Evolutionary conservation across 2,329 filamentous ascomycete genomes (phyloP), one percentile per base, ranked within the genome.

Genomic region (Chrysoporthe cubensis): DNA sequence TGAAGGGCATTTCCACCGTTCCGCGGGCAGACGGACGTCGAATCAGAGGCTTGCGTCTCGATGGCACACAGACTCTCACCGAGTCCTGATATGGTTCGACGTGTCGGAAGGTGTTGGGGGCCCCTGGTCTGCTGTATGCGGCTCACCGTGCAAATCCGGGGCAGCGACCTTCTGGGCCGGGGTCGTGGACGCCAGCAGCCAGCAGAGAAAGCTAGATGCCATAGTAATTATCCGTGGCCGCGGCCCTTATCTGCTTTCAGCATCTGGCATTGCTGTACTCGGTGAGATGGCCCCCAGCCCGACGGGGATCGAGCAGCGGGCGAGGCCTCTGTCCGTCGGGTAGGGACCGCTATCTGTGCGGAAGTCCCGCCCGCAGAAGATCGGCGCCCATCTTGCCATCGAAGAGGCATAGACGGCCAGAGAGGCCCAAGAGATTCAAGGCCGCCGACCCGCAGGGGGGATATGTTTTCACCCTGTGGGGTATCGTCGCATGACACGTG

Each of bases 101-200:
- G 52, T 52, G 62, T 63, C 60, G 50, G n/a, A 52, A 54, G 60
- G 42, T 54, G 62, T 68, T 62, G 50, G 68, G 68, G 62, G 21
- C n/a, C 61, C 68, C 58, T 65, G 14, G 61, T 65, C 62, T 57
- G 26, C 14, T 65, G 46, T 40, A 69, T 69, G 68, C 68, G 66
- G 54, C 59, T 48, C 63, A 44, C 60, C 59, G 64, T 62, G 69
- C 52, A 64, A 70, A 70, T 70, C 69, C 64, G 69, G 69, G 69
- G 69, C 66, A 69, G 46, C 40, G 62, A 66, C 44, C 62, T 61
- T 58, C 57, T 64, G 67, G 40, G 52, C 68, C 68, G 62, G 68
- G 68, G 66, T 63, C 48, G 48, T 69, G 60, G 66, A 32, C 56
- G 50, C 62, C 57, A 60, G 26, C 26, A 54, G 40, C 40, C 43